Base-by-base conservation (phyloP, 176 grass and related monocot species). In the Otatea glauca region DNA sequence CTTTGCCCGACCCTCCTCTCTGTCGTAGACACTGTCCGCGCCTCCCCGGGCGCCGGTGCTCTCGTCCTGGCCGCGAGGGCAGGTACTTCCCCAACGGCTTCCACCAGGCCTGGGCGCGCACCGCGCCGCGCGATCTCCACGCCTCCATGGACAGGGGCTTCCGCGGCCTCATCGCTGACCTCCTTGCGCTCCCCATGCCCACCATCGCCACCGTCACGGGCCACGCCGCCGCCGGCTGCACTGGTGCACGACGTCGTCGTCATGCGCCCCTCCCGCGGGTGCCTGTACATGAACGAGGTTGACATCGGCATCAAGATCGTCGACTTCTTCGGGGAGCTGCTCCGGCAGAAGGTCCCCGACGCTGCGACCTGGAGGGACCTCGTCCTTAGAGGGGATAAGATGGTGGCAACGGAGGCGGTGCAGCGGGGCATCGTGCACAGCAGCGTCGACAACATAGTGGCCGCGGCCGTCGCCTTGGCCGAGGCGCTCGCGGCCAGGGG, bases 281-380 rank as follows among this genome's bases (percentile, higher is more conserved):
- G 94, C 92, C 81, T 98, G 55, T 98, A 94, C 92, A 93, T 93
- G 92, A 92, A 92, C 79, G 92, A 98, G 79, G 86, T 94, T 21
- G 85, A 97, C 83, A 72, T 81, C 17, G 91, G 92, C 24, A 16
- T 97, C 39, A 85, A 86, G 75, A 80, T 98, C 74, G 47, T 84
- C 9, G 81, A 81, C 39, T 94, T 70, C 83, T 90, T 98, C 74
- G 88, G 18, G 55, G 81, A 85, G 60, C 18, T 91, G 44, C 39
- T 97, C 58, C 85, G 91, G 21, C 74, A 90, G 66, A 97, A 97
- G 76, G 94, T 97, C 85, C 72, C 89, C 32, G 83, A 98, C 90
- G 82, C 82, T 1, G 77, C 47, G 17, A 18, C 72, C 6, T 72
- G 88, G 79, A 73, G 89, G 48, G 89, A 98, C 75, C 91, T 93